Evolutionary conservation across 1,139 yeast species (phyloP), one percentile per base, ranked within the genome.

Genomic region (Kodamaea alishanica): DNA sequence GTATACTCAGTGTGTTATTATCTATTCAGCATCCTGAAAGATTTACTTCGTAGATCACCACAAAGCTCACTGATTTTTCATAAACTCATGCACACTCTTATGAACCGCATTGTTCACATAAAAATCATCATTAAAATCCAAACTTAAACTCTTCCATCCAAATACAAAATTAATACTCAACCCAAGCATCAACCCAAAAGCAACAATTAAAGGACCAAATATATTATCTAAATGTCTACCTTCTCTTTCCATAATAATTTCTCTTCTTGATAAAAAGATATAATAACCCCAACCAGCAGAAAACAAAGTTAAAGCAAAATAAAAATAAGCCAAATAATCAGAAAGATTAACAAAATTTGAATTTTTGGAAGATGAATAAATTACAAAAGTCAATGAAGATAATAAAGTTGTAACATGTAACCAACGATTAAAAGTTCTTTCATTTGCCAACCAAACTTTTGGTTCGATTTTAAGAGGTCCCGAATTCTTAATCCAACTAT

Each of bases 361-460:
- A 35, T 73, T 73, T 45, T 73, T 68, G 10, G 88, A 85, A n/a
- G 95, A 81, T 29, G 81, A 76, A 67, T 86, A 86, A 40, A 92
- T 77, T 10, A 95, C 75, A 56, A 90, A 89, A 0, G 97, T 88
- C 54, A 92, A 68, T 0, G 92, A 82, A n/a, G 95, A 80, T 48
- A 92, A 71, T 55, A 92, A 68, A 0, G 95, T 80, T n/a, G 95
- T 85, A 7, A 90, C 92, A 54, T 85, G 92, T 48, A 92, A 73
- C 98, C 98, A 92, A 62, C 95, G 79, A 70, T 87, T 84, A 65
- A 90, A 90, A 2, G 98, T 92, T 63, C 98, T 84, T 67, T 92
- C 98, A 58, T 92, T 92, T 26, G 98, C 98, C 46, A 92, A 72
- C 97, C 98, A 92, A 28, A 92, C 98, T 61, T 92, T 92, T 26